These are phyloP conservation scores for Solanum sitiens DNA, from an alignment of 257 asterid genomes.

Conservation along the genomic window DNA sequence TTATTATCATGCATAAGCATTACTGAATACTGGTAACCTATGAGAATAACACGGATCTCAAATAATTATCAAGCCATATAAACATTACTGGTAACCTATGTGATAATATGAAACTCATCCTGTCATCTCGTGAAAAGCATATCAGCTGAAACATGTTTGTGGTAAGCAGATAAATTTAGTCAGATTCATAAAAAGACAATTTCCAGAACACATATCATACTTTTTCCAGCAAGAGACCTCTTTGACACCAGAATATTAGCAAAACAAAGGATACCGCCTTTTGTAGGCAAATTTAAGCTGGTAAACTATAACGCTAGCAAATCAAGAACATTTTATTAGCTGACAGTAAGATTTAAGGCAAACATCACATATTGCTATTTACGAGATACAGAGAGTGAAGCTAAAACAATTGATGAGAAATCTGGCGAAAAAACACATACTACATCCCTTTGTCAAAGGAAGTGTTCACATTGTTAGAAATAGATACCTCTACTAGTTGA, in stretches of 20 bases:
- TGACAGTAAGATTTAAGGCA: neutral
- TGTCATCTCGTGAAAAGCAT: neutral
- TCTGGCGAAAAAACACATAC: neutral
- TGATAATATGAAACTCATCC: neutral
- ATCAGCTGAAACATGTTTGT: neutral
- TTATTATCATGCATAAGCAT: neutral
- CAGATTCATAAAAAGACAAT: neutral
- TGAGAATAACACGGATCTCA: neutral
- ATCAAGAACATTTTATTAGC: neutral
- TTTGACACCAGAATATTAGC: neutral
- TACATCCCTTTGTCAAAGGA: neutral
- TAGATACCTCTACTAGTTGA: slow-evolving; percentile 49
- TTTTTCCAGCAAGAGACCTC: neutral
- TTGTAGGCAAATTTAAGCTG: neutral
- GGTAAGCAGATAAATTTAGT: neutral
- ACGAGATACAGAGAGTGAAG: neutral
- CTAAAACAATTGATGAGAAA: neutral
- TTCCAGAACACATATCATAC: neutral
- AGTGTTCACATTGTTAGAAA: neutral
- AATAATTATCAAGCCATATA: neutral
- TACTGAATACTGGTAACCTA: neutral
- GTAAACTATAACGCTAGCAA: neutral
- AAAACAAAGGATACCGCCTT: neutral
- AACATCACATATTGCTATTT: neutral
- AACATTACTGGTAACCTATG: neutral